phyloP scores from a whole-genome alignment of 768 basidiomycete species.

The Suillus bovinus region DNA sequence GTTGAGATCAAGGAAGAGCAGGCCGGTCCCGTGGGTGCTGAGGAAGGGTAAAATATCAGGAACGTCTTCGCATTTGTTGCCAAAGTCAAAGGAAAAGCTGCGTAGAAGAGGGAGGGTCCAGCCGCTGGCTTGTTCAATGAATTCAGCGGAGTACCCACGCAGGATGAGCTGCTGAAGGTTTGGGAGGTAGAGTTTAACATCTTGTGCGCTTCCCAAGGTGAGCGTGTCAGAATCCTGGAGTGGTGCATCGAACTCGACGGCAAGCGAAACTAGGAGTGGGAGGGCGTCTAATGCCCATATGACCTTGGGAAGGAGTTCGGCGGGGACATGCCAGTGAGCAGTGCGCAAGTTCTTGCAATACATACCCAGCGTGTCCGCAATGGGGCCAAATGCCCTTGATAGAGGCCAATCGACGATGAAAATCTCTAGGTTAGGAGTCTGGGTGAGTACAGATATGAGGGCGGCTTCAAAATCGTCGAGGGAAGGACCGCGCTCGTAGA shows the following conservation, averaged over 20 bases:
- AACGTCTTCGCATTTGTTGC: constrained; percentile 38
- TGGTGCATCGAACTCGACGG: constrained; percentile 47
- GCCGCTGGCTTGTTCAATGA: constrained; percentile 66
- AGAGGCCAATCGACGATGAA: constrained; percentile 72
- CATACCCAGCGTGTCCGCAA: no score
- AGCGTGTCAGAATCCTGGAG: constrained; percentile 42
- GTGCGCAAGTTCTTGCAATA: no score
- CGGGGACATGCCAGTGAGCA: no score
- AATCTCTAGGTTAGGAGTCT: constrained; percentile 72
- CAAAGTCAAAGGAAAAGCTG: constrained; percentile 55
- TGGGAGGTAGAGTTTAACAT: constrained; percentile 53
- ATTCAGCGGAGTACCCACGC: constrained; percentile 58
- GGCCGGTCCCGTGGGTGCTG: constrained; percentile 51
- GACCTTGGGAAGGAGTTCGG: constrained; percentile 49
- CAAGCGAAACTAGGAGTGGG: constrained; percentile 53
- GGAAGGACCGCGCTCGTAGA: constrained; percentile 39
- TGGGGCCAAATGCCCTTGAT: constrained; percentile 50
- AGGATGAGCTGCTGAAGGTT: constrained; percentile 64
- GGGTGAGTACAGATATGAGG: constrained; percentile 57
- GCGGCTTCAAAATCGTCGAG: constrained; percentile 53
- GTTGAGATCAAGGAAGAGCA: constrained; percentile 68
- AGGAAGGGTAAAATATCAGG: constrained; percentile 67
- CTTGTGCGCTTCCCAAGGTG: constrained; percentile 60
- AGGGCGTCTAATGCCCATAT: constrained; percentile 73
- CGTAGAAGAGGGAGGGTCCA: constrained; percentile 67